These are phyloP conservation scores for Cyclanthera cordifolia DNA, from an alignment of 306 rosid genomes.

Conservation along the genomic window DNA sequence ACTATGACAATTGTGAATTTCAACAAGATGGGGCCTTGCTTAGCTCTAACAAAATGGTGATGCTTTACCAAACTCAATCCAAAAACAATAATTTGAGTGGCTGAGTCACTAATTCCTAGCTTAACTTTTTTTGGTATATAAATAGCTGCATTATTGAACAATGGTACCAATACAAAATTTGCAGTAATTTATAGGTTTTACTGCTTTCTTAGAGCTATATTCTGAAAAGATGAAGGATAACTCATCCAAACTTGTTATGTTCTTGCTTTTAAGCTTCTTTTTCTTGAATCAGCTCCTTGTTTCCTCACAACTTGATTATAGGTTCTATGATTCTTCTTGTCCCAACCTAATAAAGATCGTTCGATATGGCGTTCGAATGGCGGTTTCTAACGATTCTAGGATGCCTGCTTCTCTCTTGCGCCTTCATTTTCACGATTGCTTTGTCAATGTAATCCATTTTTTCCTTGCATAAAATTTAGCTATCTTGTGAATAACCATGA, in stretches of 20 bases:
- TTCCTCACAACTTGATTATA: slow-evolving; percentile 55
- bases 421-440: slow-evolving; percentile 93
- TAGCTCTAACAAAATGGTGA: slow-evolving; percentile 22
- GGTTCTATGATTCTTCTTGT: slow-evolving; percentile 48
- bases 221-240: slow-evolving; percentile 7
- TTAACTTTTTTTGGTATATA: background rate
- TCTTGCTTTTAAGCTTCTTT: slow-evolving; percentile 28
- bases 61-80: slow-evolving; percentile 30
- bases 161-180: background rate
- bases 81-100: slow-evolving; percentile 36
- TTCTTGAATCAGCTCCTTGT: slow-evolving; percentile 33
- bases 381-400: slow-evolving; percentile 62
- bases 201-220: slow-evolving; percentile 3
- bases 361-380: slow-evolving; percentile 41
- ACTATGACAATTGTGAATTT: slow-evolving; percentile 18
- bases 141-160: background rate
- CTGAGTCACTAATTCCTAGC: slow-evolving; percentile 32
- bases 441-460: slow-evolving; percentile 41
- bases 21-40: slow-evolving; percentile 7
- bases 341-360: slow-evolving; percentile 49
- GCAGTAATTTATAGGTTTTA: background rate
- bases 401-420: slow-evolving; percentile 90
- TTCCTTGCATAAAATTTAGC: background rate
- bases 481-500: background rate
- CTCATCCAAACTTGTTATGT: slow-evolving; percentile 18